Conservation (phyloP, 306 rosid genomes). For the Datisca glomerata region DNA sequence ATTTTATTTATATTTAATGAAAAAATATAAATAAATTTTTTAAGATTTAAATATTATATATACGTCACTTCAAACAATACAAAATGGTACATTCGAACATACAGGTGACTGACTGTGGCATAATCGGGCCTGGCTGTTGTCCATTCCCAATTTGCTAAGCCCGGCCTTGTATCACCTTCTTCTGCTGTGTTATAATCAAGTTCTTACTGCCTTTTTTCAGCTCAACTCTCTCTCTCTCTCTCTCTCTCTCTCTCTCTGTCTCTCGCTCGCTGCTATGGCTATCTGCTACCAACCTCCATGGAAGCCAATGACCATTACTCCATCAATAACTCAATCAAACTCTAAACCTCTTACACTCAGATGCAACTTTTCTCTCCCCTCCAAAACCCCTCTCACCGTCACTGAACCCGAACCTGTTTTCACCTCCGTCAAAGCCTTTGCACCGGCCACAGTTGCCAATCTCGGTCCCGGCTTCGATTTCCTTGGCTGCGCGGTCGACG, state of each 20-base stretch:
- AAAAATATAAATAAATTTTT: too few species aligned
- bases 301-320: slow-evolving; percentile 15
- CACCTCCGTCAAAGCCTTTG: slow-evolving; percentile 53
- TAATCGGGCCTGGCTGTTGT: too few species aligned
- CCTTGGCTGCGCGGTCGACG: slow-evolving; percentile 79
- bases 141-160: too few species aligned
- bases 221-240: too few species aligned
- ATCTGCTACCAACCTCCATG: slow-evolving; percentile 23
- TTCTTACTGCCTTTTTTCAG: too few species aligned
- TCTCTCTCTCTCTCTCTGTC: slow-evolving; percentile 2
- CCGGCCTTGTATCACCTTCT: too few species aligned
- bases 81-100: too few species aligned
- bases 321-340: neutral
- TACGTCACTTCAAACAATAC: too few species aligned
- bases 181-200: too few species aligned
- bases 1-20: too few species aligned
- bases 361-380: slow-evolving; percentile 43
- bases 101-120: too few species aligned
- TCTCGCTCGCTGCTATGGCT: slow-evolving; percentile 23
- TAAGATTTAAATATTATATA: too few species aligned
- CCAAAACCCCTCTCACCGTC: slow-evolving; percentile 7
- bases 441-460: slow-evolving; percentile 80
- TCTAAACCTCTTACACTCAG: slow-evolving; percentile 17
- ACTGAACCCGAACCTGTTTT: slow-evolving; percentile 47
- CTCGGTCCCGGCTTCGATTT: slow-evolving; percentile 92